phyloP scores from a whole-genome alignment of 2,329 filamentous ascomycete genomes.

The Curvularia sp. region DNA sequence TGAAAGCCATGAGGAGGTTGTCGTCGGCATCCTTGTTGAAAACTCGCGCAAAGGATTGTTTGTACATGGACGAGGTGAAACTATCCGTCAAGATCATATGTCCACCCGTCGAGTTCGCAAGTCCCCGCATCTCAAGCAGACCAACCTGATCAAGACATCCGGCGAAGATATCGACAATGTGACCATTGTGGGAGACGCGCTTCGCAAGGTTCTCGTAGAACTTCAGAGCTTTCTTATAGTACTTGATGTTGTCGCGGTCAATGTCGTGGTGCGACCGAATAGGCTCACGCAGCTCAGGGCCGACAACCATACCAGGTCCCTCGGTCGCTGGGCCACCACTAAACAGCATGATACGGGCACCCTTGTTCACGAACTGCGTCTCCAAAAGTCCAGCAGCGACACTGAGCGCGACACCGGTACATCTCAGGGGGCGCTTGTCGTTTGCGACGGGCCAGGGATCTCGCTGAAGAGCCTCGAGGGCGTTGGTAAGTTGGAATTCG shows the following conservation, averaged over 20 bases:
- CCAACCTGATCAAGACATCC: conserved; percentile 97
- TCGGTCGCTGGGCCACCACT: conserved; percentile 94
- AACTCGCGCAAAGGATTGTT: conserved; percentile 94
- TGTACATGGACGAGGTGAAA: conserved; percentile 99
- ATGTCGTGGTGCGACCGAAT: conserved; percentile 99
- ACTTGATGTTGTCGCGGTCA: conserved; percentile 98
- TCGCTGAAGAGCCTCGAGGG: conserved; percentile 91
- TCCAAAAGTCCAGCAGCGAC: conserved; percentile 93
- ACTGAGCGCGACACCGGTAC: conserved; percentile 94
- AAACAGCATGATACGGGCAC: conserved; percentile 96
- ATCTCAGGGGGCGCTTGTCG: conserved; percentile 87
- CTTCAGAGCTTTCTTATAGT: conserved; percentile 99
- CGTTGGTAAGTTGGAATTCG: conserved; percentile 96
- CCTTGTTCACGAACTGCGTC: conserved; percentile 93
- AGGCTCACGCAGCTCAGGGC: conserved; percentile 91
- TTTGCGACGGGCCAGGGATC: conserved; percentile 97
- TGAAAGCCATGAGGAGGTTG: conserved; percentile 97
- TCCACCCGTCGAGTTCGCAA: conserved; percentile 94
- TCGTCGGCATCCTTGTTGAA: conserved; percentile 97
- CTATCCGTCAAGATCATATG: conserved; percentile 99
- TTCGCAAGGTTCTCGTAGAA: conserved; percentile 97
- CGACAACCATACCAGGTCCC: conserved; percentile 95
- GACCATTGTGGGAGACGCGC: conserved; percentile 92
- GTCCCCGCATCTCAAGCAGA: conserved; percentile 95
- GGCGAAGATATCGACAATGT: conserved; percentile 97